Base-by-base conservation (phyloP, 2,329 filamentous ascomycete genomes). In the Harringtonia lauricola region DNA sequence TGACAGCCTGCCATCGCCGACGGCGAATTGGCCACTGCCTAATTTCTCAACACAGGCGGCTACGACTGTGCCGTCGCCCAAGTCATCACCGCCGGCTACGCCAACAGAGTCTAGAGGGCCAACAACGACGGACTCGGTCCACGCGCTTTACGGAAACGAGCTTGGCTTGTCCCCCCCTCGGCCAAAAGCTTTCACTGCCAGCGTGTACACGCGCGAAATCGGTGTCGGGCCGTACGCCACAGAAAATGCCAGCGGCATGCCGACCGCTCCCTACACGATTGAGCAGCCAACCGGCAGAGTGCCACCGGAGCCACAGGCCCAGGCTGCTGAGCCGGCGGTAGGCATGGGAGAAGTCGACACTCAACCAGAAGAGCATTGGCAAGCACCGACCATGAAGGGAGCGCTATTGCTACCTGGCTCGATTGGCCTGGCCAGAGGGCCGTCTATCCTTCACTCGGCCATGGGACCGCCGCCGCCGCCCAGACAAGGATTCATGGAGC, bases 351-450 rank as follows among this genome's bases (percentile, higher is more conserved):
- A n/a, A n/a, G n/a, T n/a, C n/a, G n/a, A n/a, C n/a, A n/a, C n/a
- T n/a, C n/a, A n/a, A n/a, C n/a, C n/a, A n/a, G n/a, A n/a, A n/a
- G n/a, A n/a, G n/a, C n/a, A n/a, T n/a, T n/a, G n/a, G n/a, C n/a
- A n/a, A n/a, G n/a, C n/a, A n/a, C n/a, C n/a, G n/a, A n/a, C n/a
- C n/a, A n/a, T 6, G 15, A 14, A 33, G n/a, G 30, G 13, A 33
- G 15, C 15, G 30, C 24, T n/a, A n/a, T n/a, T 53, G 13, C 50
- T 49, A 9, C 52, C 52, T 2, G 50, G 51, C 3, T 42, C 45
- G 4, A 61, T 62, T n/a, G 60, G 60, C 2, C 43, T 62, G 48
- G 60, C 60, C 4, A 46, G 60, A 29, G 60, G 59, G 2, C 48
- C 55, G 42, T 60, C 57, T 8, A 55, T 62, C 29, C 44, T 49